Conservation (phyloP, 164 flowering plant genomes). For the Liriodendron chinense region DNA sequence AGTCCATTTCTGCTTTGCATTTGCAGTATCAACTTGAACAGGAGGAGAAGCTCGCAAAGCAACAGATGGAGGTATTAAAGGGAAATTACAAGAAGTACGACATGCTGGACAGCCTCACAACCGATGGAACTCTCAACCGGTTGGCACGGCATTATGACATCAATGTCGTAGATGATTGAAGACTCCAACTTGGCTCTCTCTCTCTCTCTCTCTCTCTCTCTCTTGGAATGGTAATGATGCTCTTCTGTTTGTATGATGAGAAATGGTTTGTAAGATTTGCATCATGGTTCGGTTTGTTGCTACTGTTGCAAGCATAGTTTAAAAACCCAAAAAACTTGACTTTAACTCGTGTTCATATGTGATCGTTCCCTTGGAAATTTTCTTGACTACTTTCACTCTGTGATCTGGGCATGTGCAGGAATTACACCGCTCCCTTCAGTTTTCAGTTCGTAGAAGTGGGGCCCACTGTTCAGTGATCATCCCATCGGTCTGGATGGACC, state of each 20-base stretch:
- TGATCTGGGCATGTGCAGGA: too few species aligned
- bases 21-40: slow-evolving; percentile 43
- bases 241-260: neutral
- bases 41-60: slow-evolving; percentile 59
- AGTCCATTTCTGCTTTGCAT: neutral
- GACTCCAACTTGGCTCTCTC: neutral
- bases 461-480: too few species aligned
- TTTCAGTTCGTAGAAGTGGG: too few species aligned
- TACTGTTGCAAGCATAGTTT: too few species aligned
- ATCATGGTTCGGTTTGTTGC: neutral
- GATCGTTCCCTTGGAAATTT: too few species aligned
- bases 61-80: slow-evolving; percentile 45
- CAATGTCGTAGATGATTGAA: slow-evolving; percentile 29
- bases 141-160: slow-evolving; percentile 41
- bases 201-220: neutral
- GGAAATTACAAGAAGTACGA: slow-evolving; percentile 53
- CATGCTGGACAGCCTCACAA: slow-evolving; percentile 32
- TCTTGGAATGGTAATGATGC: neutral
- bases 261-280: neutral
- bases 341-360: too few species aligned
- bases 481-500: too few species aligned
- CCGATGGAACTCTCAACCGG: slow-evolving; percentile 34
- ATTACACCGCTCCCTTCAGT: too few species aligned
- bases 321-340: too few species aligned
- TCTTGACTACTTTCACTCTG: too few species aligned